phyloP scores from a whole-genome alignment of 2,329 filamentous ascomycete species.

The Cladophialophora chaetospira region DNA sequence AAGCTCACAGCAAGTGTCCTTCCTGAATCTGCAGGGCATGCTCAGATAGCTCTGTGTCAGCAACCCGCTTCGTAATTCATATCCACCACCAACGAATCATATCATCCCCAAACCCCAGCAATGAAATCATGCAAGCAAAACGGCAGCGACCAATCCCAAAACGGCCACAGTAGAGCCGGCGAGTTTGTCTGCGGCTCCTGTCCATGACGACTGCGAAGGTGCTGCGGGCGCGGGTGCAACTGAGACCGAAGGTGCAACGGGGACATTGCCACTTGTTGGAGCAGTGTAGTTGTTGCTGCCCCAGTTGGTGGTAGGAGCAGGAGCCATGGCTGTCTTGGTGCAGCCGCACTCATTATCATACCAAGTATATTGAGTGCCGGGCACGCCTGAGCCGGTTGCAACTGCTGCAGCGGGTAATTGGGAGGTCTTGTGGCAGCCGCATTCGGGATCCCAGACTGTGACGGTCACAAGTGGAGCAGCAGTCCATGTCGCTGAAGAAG shows the following conservation, averaged over 20 bases:
- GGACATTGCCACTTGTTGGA: slow-evolving; percentile 21
- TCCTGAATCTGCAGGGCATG: not conserved
- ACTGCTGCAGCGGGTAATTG: slow-evolving; percentile 14
- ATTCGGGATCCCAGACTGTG: slow-evolving; percentile 27
- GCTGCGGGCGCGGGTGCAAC: slow-evolving; percentile 12
- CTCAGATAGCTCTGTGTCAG: not conserved
- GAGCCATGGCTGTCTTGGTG: slow-evolving; percentile 26
- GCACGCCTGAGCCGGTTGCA: slow-evolving; percentile 13
- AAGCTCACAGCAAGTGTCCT: not conserved
- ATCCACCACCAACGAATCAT: not conserved
- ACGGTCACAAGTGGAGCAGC: slow-evolving; percentile 22
- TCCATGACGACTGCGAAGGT: slow-evolving; percentile 12
- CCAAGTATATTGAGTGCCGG: slow-evolving; percentile 27
- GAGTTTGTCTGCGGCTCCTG: slow-evolving; percentile 22
- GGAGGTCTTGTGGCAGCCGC: slow-evolving; percentile 28
- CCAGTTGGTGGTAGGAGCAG: slow-evolving; percentile 12
- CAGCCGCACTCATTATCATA: slow-evolving; percentile 25
- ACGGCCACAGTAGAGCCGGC: slow-evolving; percentile 17
- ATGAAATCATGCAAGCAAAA: slow-evolving; percentile 16
- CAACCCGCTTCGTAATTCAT: slow-evolving; percentile 1
- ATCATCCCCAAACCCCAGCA: not conserved
- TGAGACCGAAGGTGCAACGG: slow-evolving; percentile 5
- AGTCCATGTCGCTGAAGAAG: not conserved
- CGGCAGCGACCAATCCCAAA: slow-evolving; percentile 17
- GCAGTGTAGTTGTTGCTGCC: slow-evolving; percentile 22